Evolutionary conservation across 2,329 filamentous ascomycete species (phyloP), one percentile per base, ranked within the genome.

Genomic region (Epichloe coenophiala): DNA sequence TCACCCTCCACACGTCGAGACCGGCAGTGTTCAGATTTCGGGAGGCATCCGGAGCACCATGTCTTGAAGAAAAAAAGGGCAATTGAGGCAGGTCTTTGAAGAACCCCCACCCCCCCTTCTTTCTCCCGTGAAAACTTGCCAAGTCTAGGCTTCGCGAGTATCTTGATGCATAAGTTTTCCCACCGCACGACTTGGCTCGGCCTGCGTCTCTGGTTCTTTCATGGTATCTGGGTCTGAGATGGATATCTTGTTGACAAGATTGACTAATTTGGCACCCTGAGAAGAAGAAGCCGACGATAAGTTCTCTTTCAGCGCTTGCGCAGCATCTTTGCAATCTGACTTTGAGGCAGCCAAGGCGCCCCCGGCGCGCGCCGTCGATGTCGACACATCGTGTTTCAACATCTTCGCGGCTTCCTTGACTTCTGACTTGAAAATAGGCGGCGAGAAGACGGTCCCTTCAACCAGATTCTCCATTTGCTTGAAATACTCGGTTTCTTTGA

Each of bases 401-500:
- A 44, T 42, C 3, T 50, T 50, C 19, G 50, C 55, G 38, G 56
- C 55, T 19, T 55, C 53, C 38, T 53, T 49, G 12, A 49, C 35
- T 38, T 51, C 51, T 8, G 56, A 38, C 42, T 53, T 54, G 33
- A 55, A 17, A 12, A 48, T 37, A 1, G 55, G 45, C 13, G 53
- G 53, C 23, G 54, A 56, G 27, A 45, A 39, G 11, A 47, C 56
- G 5, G 62, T 62, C 11, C 63, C 63, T 46, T 67, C 70, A 9
- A 68, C 53, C 47, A 68, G 59, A 17, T 68, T 65, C 27, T 65
- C 68, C 40, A 69, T 62, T 31, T 58, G 61, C 56, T 65, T 67
- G 51, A 69, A 62, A 49, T 60, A 63, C 46, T 71, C 67, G 49
- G 67, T 68, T 51, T 73, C 69, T 49, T 69, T 68, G 44, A 77